Percentiles rank a stretch among this genome's conserved stretches.
Evolutionary conservation across 768 basidiomycete genomes (phyloP).

Genomic region (Terana coerulea): DNA sequence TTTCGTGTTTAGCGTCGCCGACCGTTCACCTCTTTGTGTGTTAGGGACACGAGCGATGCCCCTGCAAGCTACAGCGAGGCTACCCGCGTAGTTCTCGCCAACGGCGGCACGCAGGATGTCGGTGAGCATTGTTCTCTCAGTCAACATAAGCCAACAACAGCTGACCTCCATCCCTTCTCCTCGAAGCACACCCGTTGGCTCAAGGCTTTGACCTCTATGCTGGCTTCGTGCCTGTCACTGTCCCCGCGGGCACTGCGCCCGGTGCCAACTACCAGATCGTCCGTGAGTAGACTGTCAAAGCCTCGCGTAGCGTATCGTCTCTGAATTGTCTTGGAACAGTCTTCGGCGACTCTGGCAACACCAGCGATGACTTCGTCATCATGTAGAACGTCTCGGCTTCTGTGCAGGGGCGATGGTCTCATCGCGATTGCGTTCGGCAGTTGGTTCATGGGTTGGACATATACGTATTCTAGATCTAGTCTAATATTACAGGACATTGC

Average conservation of each 20-base stretch:
- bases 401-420: no score
- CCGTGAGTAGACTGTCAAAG: slow-evolving; percentile 47
- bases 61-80: slow-evolving; percentile 33
- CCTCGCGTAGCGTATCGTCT: no score
- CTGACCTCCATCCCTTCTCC: no score
- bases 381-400: no score
- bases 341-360: slow-evolving; percentile 45
- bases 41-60: slow-evolving; percentile 39
- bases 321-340: slow-evolving; percentile 27
- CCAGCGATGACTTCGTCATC: slow-evolving; percentile 25
- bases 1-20: slow-evolving; percentile 1
- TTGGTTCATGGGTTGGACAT: no score
- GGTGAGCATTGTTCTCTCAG: slow-evolving; percentile 37
- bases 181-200: slow-evolving; percentile 46
- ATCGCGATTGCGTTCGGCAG: no score
- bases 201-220: slow-evolving; percentile 35
- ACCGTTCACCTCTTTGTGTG: background rate
- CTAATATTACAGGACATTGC: no score
- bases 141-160: no score
- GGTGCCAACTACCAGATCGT: slow-evolving; percentile 45
- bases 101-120: slow-evolving; percentile 36
- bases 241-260: slow-evolving; percentile 31
- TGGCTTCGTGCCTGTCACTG: slow-evolving; percentile 35
- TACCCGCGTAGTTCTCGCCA: slow-evolving; percentile 45
- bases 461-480: no score